Evolutionary conservation across 2,329 filamentous ascomycete genomes (phyloP), one percentile per base, ranked within the genome.

Genomic region (Aspergillus neotritici): DNA sequence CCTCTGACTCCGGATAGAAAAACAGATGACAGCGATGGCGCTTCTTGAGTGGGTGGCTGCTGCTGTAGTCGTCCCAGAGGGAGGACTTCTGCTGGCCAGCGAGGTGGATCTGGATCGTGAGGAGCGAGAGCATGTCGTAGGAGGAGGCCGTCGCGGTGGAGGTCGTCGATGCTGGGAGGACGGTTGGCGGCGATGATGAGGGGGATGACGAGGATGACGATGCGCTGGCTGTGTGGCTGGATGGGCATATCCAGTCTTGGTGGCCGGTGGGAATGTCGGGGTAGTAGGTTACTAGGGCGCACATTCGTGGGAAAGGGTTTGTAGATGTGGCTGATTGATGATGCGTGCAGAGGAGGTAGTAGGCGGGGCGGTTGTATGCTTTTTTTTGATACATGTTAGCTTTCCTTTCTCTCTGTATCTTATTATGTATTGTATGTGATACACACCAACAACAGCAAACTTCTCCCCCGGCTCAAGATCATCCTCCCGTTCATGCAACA

Each of bases 361-460:
- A 65, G 14, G 79, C 79, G 4, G 79, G 79, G 39, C 77, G 71
- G 17, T 77, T 77, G 49, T 77, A 83, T 42, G 79, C 79, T 80
- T 34, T 33, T 35, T 31, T 8, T 42, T 13, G 31, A 32, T 9
- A 34, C 13, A 16, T 32, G 10, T 44, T 41, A 25, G 21, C 21
- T 5, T 17, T 17, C 17, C 21, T 25, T 6, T 25, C 21, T 25
- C 21, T 9, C 21, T 25, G 3, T 25, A 25, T 6, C 9, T 8
- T 25, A 25, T 9, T 9, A 25, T 25, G 17, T 9, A 8, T 25
- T 25, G 7, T 25, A 25, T 25, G 21, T 5, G 7, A 30, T 37
- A 28, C 60, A 47, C 72, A 81, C 77, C 77, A 60, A 82, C 73
- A 53, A 82, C 74, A 4, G 75, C 79, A 64, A 78, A 83, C 41